phyloP scores from a whole-genome alignment of 2,329 filamentous ascomycete genomes.

The Helotiales sp. region DNA sequence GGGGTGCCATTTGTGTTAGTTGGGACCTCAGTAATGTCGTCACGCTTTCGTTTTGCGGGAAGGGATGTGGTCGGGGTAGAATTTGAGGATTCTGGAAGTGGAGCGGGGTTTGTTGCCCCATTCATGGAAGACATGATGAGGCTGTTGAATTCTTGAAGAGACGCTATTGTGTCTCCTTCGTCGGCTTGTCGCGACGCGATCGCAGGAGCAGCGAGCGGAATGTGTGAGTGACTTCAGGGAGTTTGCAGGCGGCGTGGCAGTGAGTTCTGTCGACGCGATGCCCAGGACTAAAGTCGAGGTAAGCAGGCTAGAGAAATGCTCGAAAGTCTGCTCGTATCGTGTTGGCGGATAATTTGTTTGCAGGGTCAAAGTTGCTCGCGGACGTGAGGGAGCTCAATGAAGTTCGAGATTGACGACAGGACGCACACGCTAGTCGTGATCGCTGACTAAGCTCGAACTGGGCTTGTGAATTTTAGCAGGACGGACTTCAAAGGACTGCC shows the following conservation, averaged over 20 bases:
- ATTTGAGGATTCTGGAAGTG: slow-evolving; percentile 36
- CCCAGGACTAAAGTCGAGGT: not conserved
- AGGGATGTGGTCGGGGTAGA: slow-evolving; percentile 39
- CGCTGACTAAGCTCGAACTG: not conserved
- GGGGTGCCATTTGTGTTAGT: slow-evolving; percentile 36
- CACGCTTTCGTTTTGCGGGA: slow-evolving; percentile 64
- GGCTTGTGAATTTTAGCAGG: not conserved
- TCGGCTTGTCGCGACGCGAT: slow-evolving; percentile 23
- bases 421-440: too few relatives aligned
- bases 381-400: not conserved
- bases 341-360: slow-evolving; percentile 7
- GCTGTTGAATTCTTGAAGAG: slow-evolving; percentile 10
- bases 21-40: slow-evolving; percentile 49
- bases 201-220: slow-evolving; percentile 15
- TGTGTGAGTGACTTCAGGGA: slow-evolving; percentile 24
- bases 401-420: not conserved
- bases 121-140: slow-evolving; percentile 46
- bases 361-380: not conserved
- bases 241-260: not conserved
- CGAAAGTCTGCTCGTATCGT: not conserved
- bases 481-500: not conserved
- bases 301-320: not conserved
- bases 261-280: not conserved
- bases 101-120: slow-evolving; percentile 48
- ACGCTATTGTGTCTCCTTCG: slow-evolving; percentile 17